Evolutionary conservation across 257 asterid species (phyloP), one percentile per base, ranked within the genome.

Genomic region (Solanum raphanifolium): DNA sequence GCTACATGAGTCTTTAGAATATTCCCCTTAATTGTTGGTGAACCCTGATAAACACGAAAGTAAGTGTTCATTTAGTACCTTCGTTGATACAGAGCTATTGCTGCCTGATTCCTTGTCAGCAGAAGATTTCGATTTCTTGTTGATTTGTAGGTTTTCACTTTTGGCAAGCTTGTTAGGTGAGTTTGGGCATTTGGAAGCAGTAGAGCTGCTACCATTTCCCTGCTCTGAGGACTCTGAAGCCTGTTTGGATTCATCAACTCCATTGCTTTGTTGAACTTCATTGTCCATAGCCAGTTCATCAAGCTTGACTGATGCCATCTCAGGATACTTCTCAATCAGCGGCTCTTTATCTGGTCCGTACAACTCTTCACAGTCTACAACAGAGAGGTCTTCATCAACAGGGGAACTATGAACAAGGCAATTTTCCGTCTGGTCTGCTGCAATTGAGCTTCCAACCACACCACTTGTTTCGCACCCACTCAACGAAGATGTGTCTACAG

Each of bases 271-370:
- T 86, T 34, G 86, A 41, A 76, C 79, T 34, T 83, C 92, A 13
- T 73, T 86, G 60, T 66, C 89, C 35, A 86, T 87, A 7, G 58
- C 83, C 79, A 46, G 75, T 43, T 88, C 93, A 84, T 38, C 35
- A 32, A 92, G 92, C 35, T 90, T 84, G 69, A 88, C 35, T 25
- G 91, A 83, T 35, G 88, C 92, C 39, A 90, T 86, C 87, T 92
- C 94, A 0, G 98, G 98, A 87, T 88, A 93, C 90, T 92, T 95
- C 83, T 86, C 87, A 87, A 90, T 75, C 83, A 94, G 90, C 3
- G 93, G 97, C 72, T 93, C 98, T 90, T 91, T 95, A 83, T 95
- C 98, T 9, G 99, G 98, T 58, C 99, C 99, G 46, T 95, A 97
- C 88, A 95, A 93, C 92, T 97, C 98, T 88, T 97, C 98, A 90